Evolutionary conservation across 1,284 basidiomycete species (phyloP), one percentile per base, ranked within the genome.

Genomic region (Waitea zeae): DNA sequence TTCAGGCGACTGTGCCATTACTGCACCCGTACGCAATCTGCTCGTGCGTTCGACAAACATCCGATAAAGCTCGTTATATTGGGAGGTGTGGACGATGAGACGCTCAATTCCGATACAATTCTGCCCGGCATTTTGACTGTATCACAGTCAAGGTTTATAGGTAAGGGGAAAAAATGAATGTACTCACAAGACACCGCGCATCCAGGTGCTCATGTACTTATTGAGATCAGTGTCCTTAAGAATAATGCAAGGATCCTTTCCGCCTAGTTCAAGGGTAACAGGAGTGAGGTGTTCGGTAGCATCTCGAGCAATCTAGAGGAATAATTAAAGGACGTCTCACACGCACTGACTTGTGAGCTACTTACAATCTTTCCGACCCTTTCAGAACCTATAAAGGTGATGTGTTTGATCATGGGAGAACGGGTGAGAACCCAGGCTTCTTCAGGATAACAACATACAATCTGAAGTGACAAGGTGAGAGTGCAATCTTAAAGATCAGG

Each of bases 91-190:
- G 20, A 97, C 87, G 31, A 97, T 70, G 43, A 96, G 72, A 1
- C 90, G 72, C 53, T 98, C 93, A 39, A 93, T 84, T 18, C 92
- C 90, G 44, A 95, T 93, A 51, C 93, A 98, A 52, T 97, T 97
- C 57, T 97, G 93, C 12, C 93, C 93, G 29, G 70, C 69, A 41
- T 87, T 88, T 62, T 90, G 87, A 61, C 83, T 87, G 47, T n/a
- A n/a, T n/a, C n/a, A n/a, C n/a, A n/a, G n/a, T n/a, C 30, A 31
- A 26, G 9, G 11, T n/a, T 35, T 9, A 34, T 12, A 18, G 19
- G n/a, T 5, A 27, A 5, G 33, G 15, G 13, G 19, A 20, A 35
- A 29, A 11, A 26, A 20, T 19, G 38, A 36, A 29, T 38, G 31
- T 31, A 64, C 83, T 54, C 52, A 89, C 84, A 83, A 93, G 36